Evolutionary conservation across 2,329 filamentous ascomycete species (phyloP), one percentile per base, ranked within the genome.

Genomic region (Ophiocordyceps camponoti-leonardi): DNA sequence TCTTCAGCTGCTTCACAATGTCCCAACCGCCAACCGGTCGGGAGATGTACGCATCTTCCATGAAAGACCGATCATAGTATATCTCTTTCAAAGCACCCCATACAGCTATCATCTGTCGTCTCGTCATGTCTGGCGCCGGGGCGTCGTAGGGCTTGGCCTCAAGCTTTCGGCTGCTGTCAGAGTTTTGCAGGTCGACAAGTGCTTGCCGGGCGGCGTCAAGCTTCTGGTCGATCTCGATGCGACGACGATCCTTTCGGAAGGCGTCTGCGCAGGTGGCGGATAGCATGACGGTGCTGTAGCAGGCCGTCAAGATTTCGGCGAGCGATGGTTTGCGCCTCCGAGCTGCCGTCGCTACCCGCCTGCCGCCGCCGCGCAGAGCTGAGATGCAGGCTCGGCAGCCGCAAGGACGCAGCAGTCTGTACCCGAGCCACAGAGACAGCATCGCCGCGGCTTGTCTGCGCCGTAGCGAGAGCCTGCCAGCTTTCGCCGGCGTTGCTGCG

Each of bases 341-440:
- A 30, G 68, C 62, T 20, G 67, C 63, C 39, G 69, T 70, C 41
- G 73, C 70, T 45, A 68, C 60, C 55, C 68, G 70, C 47, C 72
- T 69, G 48, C 69, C 64, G 49, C 75, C 54, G 41, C 64, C 61
- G 48, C 67, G 65, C 47, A 71, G 57, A 45, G 66, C 63, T 46
- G 71, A 68, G 45, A 74, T 61, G 62, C 78, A 83, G 55, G 74
- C 67, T 52, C 72, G 68, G 64, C 78, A 83, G 61, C 71, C 71
- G 64, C 77, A 82, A 54, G 72, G 69, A 61, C 72, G 74, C 63
- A 70, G 71, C 69, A 73, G 74, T 55, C 72, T 69, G 64, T 76
- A 74, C 65, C 78, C 74, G 61, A 76, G 78, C 78, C 79, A 81
- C 53, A 85, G 59, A 51, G 71, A 69, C 63, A 76, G 76, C 83